These are phyloP conservation scores for Kuraishia floccosa DNA, from an alignment of 805 yeast species.

Conservation along the genomic window DNA sequence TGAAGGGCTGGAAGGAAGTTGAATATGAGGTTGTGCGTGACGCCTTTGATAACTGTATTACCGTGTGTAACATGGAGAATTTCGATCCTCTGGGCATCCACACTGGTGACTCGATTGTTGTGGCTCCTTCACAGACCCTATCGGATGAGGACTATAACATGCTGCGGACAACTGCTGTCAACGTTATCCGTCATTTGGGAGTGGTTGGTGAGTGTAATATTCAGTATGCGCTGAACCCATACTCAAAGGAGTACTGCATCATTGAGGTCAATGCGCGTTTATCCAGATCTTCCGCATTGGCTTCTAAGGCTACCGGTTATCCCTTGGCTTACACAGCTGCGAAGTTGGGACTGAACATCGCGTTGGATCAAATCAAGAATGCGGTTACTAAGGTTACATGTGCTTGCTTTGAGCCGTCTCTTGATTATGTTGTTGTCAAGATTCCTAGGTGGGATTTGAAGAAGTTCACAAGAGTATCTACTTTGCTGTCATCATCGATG, in stretches of 20 bases:
- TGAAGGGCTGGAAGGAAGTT: conserved; percentile 99
- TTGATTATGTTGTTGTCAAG: conserved; percentile 94
- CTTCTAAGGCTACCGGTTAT: conserved; percentile 97
- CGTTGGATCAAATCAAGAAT: conserved; percentile 84
- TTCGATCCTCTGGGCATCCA: conserved; percentile 98
- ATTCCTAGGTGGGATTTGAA: conserved; percentile 98
- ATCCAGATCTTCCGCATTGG: conserved; percentile 97
- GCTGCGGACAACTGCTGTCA: conserved; percentile 96
- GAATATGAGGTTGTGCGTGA: conserved; percentile 99
- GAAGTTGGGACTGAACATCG: conserved; percentile 85
- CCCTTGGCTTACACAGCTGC: conserved; percentile 98
- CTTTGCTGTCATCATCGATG: conserved; percentile 85
- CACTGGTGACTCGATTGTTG: conserved; percentile 98
- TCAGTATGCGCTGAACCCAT: conserved; percentile 92
- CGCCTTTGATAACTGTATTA: conserved; percentile 93
- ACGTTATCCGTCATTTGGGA: conserved; percentile 92
- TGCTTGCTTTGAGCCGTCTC: conserved; percentile 95
- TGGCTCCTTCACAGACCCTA: conserved; percentile 96
- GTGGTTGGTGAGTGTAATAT: conserved; percentile 99
- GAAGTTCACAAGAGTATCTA: conserved; percentile 88
- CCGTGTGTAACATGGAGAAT: conserved; percentile 99
- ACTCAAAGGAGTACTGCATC: conserved; percentile 89
- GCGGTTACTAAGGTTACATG: conserved; percentile 90
- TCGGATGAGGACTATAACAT: conserved; percentile 96
- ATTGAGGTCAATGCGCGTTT: conserved; percentile 97